Conservation (phyloP, 768 basidiomycete genomes). For the Boletus rubropictus region DNA sequence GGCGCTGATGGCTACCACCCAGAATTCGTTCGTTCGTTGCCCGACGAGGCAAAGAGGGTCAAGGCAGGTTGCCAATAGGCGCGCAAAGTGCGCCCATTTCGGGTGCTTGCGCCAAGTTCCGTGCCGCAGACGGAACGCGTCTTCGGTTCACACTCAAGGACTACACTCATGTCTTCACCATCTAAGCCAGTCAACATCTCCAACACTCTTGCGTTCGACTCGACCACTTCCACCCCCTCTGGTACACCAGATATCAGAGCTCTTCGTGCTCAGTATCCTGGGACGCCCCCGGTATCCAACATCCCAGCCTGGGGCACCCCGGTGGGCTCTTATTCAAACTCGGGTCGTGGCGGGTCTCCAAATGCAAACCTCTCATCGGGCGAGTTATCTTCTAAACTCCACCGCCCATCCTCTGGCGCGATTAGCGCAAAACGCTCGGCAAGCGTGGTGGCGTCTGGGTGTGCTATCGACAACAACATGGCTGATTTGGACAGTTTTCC, state of each 20-base stretch:
- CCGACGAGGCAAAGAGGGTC: no score
- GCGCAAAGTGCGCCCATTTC: no score
- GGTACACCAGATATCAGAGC: constrained; percentile 63
- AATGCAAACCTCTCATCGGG: constrained; percentile 1
- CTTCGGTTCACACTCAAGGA: neutral
- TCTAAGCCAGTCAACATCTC: constrained; percentile 52
- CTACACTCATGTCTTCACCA: constrained; percentile 44
- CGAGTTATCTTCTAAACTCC: constrained; percentile 14
- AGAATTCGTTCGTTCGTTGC: no score
- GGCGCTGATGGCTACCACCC: no score
- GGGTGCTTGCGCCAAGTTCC: neutral
- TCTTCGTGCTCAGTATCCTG: constrained; percentile 62
- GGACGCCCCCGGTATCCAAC: constrained; percentile 46
- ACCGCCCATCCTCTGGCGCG: constrained; percentile 31
- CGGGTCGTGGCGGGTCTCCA: constrained; percentile 9
- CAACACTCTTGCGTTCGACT: constrained; percentile 11
- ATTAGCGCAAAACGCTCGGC: constrained; percentile 35
- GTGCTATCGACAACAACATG: constrained; percentile 27
- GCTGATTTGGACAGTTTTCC: constrained; percentile 56
- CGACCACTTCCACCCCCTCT: constrained; percentile 31
- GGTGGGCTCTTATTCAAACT: constrained; percentile 10
- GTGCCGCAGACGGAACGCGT: no score
- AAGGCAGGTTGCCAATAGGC: no score
- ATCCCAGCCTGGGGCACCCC: constrained; percentile 53
- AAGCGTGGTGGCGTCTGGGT: constrained; percentile 23